Evolutionary conservation across 192 early-diverging fungal species (phyloP).

Genomic region (Umbelopsis sp.): DNA sequence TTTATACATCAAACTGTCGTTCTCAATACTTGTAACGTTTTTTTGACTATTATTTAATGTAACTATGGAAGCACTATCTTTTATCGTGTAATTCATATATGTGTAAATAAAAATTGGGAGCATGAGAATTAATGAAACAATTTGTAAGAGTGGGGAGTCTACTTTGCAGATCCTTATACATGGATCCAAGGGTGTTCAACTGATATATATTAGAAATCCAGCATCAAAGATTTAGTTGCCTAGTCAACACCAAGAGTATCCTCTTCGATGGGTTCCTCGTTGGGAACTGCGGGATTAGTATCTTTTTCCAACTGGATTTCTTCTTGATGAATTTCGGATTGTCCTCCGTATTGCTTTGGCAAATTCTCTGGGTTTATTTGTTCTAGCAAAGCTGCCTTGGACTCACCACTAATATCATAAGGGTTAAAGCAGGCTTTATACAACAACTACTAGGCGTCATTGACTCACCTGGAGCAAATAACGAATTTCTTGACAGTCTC

Average conservation of each 20-base stretch:
- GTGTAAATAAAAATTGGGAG: too few relatives aligned
- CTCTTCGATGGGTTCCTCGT: background rate
- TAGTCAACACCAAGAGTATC: constrained; percentile 6
- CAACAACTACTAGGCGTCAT: background rate
- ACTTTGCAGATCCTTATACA: too few relatives aligned
- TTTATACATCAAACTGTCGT: too few relatives aligned
- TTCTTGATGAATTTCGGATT: background rate
- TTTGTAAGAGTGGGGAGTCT: too few relatives aligned
- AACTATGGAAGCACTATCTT: too few relatives aligned
- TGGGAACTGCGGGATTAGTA: background rate
- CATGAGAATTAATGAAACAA: too few relatives aligned
- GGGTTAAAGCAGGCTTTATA: background rate
- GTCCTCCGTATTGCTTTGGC: constrained; percentile 36
- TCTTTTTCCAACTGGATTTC: background rate
- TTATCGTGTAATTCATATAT: too few relatives aligned
- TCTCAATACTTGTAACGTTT: too few relatives aligned
- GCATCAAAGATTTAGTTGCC: background rate
- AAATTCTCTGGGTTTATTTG: constrained; percentile 44
- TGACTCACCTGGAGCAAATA: constrained; percentile 48
- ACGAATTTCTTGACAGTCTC: constrained; percentile 66
- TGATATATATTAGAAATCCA: background rate
- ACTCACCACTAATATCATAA: constrained; percentile 18
- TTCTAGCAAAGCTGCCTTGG: constrained; percentile 36
- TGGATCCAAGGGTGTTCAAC: too few relatives aligned
- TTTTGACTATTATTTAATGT: too few relatives aligned